Evolutionary conservation across 1,284 basidiomycete genomes (phyloP).

Genomic region (Fomitopsis palustris): DNA sequence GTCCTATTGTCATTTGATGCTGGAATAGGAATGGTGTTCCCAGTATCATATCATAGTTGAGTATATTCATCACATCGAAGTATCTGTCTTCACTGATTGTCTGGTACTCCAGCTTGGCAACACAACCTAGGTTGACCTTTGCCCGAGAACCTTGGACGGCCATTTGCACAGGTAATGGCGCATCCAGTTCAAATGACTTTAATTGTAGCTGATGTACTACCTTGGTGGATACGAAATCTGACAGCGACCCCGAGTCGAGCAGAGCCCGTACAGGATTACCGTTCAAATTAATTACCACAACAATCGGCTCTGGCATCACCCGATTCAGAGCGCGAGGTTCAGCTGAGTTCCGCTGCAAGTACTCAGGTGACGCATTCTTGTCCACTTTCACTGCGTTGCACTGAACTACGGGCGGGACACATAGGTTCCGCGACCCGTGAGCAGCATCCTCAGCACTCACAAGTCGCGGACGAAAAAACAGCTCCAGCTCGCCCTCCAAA

Average conservation of each 20-base stretch:
- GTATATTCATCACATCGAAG: constrained; percentile 30
- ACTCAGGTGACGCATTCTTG: neutral
- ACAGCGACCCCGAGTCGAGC: constrained; percentile 31
- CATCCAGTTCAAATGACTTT: constrained; percentile 14
- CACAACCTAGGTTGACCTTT: constrained; percentile 26
- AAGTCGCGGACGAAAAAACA: neutral
- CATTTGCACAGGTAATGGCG: constrained; percentile 26
- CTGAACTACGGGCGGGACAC: neutral
- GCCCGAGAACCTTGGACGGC: constrained; percentile 29
- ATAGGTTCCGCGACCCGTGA: neutral
- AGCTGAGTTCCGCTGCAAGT: constrained; percentile 7
- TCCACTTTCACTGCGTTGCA: neutral
- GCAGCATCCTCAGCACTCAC: neutral
- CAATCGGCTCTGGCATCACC: constrained; percentile 23
- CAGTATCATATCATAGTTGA: constrained; percentile 26
- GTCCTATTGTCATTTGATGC: constrained; percentile 17
- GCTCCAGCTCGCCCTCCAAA: constrained; percentile 5
- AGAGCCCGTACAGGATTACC: constrained; percentile 23
- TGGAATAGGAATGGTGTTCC: constrained; percentile 28
- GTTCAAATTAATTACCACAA: constrained; percentile 26
- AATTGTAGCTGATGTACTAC: constrained; percentile 28
- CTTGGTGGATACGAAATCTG: constrained; percentile 33
- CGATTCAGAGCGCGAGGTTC: constrained; percentile 4
- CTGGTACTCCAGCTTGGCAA: constrained; percentile 25
- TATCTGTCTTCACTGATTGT: constrained; percentile 17